Conservation (phyloP, 2,329 filamentous ascomycete species). For the Juglanconis oblonga region DNA sequence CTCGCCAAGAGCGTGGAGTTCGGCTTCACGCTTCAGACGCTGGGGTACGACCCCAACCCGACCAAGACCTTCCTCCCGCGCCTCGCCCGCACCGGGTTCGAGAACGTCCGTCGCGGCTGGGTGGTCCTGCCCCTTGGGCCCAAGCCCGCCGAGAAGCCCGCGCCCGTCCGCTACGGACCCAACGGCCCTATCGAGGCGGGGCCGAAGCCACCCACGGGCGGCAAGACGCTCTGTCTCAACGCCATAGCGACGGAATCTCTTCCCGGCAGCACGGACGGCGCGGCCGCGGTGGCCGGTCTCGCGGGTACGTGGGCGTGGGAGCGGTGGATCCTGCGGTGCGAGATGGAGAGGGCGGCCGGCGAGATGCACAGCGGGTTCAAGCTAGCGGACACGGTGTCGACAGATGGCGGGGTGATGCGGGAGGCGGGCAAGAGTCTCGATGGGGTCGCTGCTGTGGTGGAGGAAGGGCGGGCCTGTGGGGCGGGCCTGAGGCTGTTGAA, state of each 20-base stretch:
- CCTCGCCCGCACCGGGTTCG: conserved; percentile 72
- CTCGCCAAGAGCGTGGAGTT: conserved; percentile 89
- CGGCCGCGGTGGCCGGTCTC: conserved; percentile 74
- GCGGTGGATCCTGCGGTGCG: conserved; percentile 87
- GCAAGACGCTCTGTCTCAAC: conserved; percentile 51
- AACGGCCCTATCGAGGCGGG: conserved; percentile 32
- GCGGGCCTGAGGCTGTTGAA: conserved; percentile 60
- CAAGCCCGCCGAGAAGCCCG: conserved; percentile 35
- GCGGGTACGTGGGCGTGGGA: conserved; percentile 92
- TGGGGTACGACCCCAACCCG: conserved; percentile 84
- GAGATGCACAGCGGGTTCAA: conserved; percentile 44
- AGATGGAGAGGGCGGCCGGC: conserved; percentile 75
- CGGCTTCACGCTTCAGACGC: conserved; percentile 80
- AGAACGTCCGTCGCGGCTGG: conserved; percentile 81
- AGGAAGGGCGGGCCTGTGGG: conserved; percentile 59
- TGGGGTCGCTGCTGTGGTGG: conserved; percentile 57
- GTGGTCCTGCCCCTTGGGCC: conserved; percentile 80
- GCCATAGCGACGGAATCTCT: conserved; percentile 62
- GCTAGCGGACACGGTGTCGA: conserved; percentile 50
- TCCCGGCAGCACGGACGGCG: conserved; percentile 66
- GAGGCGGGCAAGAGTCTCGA: conserved; percentile 60
- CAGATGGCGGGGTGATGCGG: conserved; percentile 44
- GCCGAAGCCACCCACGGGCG: conserved; percentile 33
- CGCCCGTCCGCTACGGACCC: conserved; percentile 35
- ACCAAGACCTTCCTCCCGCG: conserved; percentile 78